Evolutionary conservation across 257 asterid species (phyloP), one percentile per base, ranked within the genome.

Genomic region (Gentiana straminea): DNA sequence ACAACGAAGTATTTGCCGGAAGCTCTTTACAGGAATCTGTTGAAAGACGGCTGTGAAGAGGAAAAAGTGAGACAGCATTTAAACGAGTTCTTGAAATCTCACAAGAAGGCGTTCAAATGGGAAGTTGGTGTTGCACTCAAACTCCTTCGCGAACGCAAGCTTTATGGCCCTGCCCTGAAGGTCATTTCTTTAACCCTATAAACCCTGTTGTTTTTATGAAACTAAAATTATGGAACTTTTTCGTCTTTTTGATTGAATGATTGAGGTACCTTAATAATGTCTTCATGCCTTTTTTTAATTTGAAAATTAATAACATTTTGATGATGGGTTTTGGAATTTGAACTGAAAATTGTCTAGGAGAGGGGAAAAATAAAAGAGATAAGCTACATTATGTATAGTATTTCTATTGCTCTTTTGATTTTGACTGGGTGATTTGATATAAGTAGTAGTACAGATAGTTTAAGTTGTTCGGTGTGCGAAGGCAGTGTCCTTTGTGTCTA

Each of bases 51-150:
- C 34, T 78, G 97, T 4, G 81, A 81, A 57, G 95, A 85, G 61
- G 68, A 64, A 35, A 59, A 13, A 2, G 94, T 85, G 0, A 75
- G 82, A 61, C 68, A 51, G 68, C 76, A 85, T 59, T 63, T 85
- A 69, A 92, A 88, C 65, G 72, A 72, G n/a, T 92, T 88, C 64
- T 58, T 83, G 62, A 75, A 80, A 61, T 78, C 90, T 7, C 80
- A 58, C 41, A 88, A 92, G 66, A 78, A 80, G 47, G 95, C 87
- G 36, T 92, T 64, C 54, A 92, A 92, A 79, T 92, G 97, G 98
- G 98, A 92, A 70, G 94, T 83, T 9, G 95, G 82, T 7, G 82
- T 78, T 66, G 65, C 94, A 33, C 72, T 92, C 68, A 83, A 83
- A 74, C 64, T 78, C 33, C 83, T 91, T 12, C 95, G 98, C 13